These are phyloP conservation scores for Jackrogersella multiformis DNA, from an alignment of 495 filamentous ascomycete species.

Conservation along the genomic window DNA sequence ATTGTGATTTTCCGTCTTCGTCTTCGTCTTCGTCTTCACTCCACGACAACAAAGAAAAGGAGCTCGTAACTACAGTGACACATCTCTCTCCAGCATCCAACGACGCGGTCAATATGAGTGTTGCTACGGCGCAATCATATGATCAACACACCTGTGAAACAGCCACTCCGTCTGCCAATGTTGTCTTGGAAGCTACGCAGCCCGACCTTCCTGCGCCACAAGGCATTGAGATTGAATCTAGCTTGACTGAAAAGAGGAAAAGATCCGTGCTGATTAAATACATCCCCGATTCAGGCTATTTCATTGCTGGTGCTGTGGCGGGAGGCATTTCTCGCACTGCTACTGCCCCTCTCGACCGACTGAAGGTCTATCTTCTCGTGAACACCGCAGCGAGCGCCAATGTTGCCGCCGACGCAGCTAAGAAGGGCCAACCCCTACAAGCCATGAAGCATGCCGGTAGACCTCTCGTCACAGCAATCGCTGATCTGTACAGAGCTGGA, in stretches of 20 bases:
- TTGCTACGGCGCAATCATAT: constrained; percentile 21
- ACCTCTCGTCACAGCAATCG: constrained; percentile 75
- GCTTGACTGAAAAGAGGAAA: constrained; percentile 46
- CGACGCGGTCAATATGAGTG: constrained; percentile 25
- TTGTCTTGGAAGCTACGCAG: constrained; percentile 40
- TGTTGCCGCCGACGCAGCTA: constrained; percentile 68
- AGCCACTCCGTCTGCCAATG: constrained; percentile 19
- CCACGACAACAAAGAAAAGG: constrained; percentile 11
- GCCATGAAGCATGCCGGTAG: constrained; percentile 72
- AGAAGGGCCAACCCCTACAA: constrained; percentile 72
- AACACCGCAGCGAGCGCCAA: constrained; percentile 73
- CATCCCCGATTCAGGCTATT: constrained; percentile 85
- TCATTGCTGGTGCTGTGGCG: constrained; percentile 91
- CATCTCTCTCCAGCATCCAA: constrained; percentile 14
- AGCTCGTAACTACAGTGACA: constrained; percentile 6
- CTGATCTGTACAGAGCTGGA: constrained; percentile 82
- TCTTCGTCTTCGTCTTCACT: constrained; percentile 22
- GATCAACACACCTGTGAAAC: constrained; percentile 9
- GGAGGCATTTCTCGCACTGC: constrained; percentile 91
- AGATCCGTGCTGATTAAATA: constrained; percentile 62
- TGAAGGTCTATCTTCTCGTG: constrained; percentile 97
- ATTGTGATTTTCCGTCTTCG: neutral
- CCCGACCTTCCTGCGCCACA: constrained; percentile 39
- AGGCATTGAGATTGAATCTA: constrained; percentile 43
- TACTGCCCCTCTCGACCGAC: constrained; percentile 93